Percentiles rank a stretch among this genome's conserved stretches.
Conservation (phyloP, 2,329 filamentous ascomycete genomes). For the Penicillium rolfsii region DNA sequence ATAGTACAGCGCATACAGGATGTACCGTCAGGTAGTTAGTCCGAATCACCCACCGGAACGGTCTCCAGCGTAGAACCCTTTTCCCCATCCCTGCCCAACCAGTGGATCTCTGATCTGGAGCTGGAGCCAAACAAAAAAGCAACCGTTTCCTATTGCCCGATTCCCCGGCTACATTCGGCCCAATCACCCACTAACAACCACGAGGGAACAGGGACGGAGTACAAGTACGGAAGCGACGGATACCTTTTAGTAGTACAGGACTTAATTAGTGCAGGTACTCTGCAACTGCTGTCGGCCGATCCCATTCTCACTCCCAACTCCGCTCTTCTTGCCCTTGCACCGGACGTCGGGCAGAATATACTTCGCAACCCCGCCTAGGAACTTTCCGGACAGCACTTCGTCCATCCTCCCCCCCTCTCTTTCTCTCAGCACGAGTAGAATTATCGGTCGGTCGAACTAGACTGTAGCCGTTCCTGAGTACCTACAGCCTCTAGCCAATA, state of each 20-base stretch:
- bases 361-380: constrained; percentile 24
- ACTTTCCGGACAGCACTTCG: constrained; percentile 15
- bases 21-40: too few relatives aligned
- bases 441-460: background rate
- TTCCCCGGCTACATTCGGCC: constrained; percentile 24
- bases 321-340: background rate
- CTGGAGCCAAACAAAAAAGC: background rate
- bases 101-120: background rate
- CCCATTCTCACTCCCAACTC: background rate
- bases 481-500: too few relatives aligned
- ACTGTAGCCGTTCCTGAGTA: background rate
- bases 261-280: too few relatives aligned
- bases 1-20: too few relatives aligned
- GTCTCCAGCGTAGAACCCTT: background rate
- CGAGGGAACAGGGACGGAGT: background rate
- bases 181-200: constrained; percentile 2
- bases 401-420: too few relatives aligned
- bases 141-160: background rate
- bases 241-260: too few relatives aligned
- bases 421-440: too few relatives aligned
- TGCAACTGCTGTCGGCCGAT: background rate
- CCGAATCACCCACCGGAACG: background rate
- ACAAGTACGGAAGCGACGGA: too few relatives aligned
- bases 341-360: constrained; percentile 10
- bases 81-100: constrained; percentile 5